Conservation (phyloP, 2,329 filamentous ascomycete species). For the Coniochaeta sp. region DNA sequence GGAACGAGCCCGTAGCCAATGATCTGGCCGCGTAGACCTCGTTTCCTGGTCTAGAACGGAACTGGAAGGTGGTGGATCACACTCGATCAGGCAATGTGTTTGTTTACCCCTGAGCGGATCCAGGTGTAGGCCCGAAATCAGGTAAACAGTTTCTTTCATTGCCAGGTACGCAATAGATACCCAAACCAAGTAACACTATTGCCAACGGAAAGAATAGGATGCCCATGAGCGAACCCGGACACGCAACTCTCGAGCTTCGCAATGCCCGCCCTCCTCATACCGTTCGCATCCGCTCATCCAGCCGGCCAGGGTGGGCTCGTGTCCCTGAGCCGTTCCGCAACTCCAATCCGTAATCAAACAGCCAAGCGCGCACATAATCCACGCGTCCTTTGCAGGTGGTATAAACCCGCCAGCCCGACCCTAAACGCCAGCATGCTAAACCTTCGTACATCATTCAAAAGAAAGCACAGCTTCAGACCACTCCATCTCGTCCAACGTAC, state of each 20-base stretch:
- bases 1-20: conserved; percentile 3
- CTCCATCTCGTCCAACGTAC: not conserved
- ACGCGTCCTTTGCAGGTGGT: not conserved
- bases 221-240: too few relatives aligned
- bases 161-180: not conserved
- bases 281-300: too few relatives aligned
- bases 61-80: not conserved
- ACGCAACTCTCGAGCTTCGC: too few relatives aligned
- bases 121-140: not conserved
- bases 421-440: not conserved
- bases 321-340: not conserved
- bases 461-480: not conserved
- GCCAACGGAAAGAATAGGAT: too few relatives aligned
- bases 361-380: not conserved
- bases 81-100: not conserved
- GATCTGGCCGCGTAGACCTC: not conserved
- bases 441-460: not conserved
- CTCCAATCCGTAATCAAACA: not conserved
- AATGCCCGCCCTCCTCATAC: too few relatives aligned
- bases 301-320: too few relatives aligned
- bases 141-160: not conserved
- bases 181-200: too few relatives aligned
- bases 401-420: not conserved
- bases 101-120: not conserved
- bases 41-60: not conserved